phyloP scores from a whole-genome alignment of 2,329 filamentous ascomycete species.

The Zarea fungicola region DNA sequence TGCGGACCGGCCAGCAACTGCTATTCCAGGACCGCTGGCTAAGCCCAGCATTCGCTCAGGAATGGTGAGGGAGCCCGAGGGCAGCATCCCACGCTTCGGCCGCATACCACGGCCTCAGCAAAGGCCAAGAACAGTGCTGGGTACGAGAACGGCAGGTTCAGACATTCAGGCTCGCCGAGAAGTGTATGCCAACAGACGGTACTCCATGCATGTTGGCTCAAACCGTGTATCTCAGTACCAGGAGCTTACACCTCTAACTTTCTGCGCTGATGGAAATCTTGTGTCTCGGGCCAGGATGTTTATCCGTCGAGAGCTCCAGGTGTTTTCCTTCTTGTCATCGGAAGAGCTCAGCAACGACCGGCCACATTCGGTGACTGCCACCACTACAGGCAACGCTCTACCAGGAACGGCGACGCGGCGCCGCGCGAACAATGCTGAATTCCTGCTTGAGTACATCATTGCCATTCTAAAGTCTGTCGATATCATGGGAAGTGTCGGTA shows the following conservation, averaged over 20 bases:
- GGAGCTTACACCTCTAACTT: constrained; percentile 63
- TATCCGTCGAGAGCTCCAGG: constrained; percentile 76
- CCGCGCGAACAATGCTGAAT: constrained; percentile 68
- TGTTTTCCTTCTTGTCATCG: constrained; percentile 66
- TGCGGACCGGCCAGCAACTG: neutral
- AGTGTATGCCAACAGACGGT: constrained; percentile 68
- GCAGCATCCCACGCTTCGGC: neutral
- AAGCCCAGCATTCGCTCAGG: neutral
- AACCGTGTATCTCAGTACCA: constrained; percentile 73
- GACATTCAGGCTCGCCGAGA: constrained; percentile 51
- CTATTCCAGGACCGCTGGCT: neutral
- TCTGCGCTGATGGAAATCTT: constrained; percentile 60
- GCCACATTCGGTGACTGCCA: constrained; percentile 9
- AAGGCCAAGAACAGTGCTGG: too few relatives aligned
- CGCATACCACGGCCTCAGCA: neutral
- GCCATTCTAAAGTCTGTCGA: constrained; percentile 80
- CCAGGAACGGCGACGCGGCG: constrained; percentile 22
- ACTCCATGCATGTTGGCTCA: constrained; percentile 75
- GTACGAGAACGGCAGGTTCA: too few relatives aligned
- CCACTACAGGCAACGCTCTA: constrained; percentile 17
- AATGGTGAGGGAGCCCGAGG: neutral
- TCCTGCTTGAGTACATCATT: constrained; percentile 79
- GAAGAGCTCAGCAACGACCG: constrained; percentile 21
- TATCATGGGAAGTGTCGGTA: constrained; percentile 69
- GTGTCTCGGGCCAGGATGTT: constrained; percentile 74